Evolutionary conservation across 1,284 basidiomycete species (phyloP), one percentile per base, ranked within the genome.

Genomic region (Moesziomyces globuligerus): DNA sequence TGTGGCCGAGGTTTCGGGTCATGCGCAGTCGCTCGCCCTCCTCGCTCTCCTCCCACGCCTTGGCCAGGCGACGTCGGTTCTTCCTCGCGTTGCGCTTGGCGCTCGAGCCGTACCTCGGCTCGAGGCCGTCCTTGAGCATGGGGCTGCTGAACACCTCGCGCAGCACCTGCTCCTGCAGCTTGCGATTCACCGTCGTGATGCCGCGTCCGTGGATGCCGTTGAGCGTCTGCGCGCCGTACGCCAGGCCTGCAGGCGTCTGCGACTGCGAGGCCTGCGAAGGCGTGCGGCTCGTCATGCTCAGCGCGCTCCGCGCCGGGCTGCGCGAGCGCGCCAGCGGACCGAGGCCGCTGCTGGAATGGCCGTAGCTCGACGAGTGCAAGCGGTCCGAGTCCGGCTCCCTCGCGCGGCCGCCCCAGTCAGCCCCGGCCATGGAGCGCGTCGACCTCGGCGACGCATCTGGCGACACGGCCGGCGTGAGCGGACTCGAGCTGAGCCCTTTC

Each of bases 131-230:
- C 40, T 74, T 68, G 42, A 74, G 58, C 49, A 72, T 74, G 9
- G 71, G 66, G 25, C 68, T 66, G 61, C 73, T 71, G 50, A 82
- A 82, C 7, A 82, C 80, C 38, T 82, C 80, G 18, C 80, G 73
- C 52, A 82, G 48, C 4, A 82, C 80, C 39, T 79, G 71, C 55
- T 81, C 80, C 57, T 82, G 75, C 36, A 82, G 51, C 13, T 67
- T 68, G 15, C 79, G 78, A 32, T 82, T 82, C n/a, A 82, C 78
- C 10, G 74, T 70, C 10, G 80, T 82, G 53, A 76, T 75, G 17
- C 80, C 80, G 23, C 71, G 72, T 4, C 80, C 79, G 23, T 70
- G 53, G 18, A 80, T 76, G 36, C 68, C 51, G 44, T 65, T 58
- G 23, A 45, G n/a, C 10, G 24, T 53, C 26, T 66, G 62, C 13